phyloP scores from a whole-genome alignment of 192 early-diverging fungal genomes.

The Globomyces pollinis-pini region DNA sequence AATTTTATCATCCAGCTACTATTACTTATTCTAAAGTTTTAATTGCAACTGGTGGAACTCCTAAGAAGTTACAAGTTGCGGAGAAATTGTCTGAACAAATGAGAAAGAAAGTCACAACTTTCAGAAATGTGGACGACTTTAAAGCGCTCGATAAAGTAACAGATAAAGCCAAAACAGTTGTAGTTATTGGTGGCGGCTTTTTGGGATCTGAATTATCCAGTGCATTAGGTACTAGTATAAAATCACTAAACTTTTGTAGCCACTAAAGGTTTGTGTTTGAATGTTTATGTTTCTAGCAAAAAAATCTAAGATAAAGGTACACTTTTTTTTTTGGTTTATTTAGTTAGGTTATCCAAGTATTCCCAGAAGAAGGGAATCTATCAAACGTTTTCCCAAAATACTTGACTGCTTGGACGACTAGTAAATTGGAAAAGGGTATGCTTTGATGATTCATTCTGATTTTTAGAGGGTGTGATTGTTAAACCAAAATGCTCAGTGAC shows the following conservation, averaged over 20 bases:
- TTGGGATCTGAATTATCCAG: constrained; percentile 56
- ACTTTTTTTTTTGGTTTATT: too few species aligned
- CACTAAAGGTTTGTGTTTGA: constrained; percentile 6
- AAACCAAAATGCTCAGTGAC: constrained; percentile 7
- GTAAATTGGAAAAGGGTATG: constrained; percentile 33
- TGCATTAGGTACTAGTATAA: constrained; percentile 31
- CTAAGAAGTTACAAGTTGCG: constrained; percentile 35
- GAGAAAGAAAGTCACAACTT: constrained; percentile 35
- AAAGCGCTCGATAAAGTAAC: constrained; percentile 34
- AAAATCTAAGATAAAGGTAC: too few species aligned
- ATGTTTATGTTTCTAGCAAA: too few species aligned
- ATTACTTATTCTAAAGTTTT: constrained; percentile 48
- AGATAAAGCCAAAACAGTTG: constrained; percentile 39
- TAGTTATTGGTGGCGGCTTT: constrained; percentile 57
- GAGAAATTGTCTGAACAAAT: constrained; percentile 17
- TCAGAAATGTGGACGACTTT: constrained; percentile 51
- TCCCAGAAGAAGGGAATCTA: constrained; percentile 59
- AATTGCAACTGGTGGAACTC: constrained; percentile 55
- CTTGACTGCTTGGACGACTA: constrained; percentile 55
- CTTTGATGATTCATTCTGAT: too few species aligned
- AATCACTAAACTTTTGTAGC: too few species aligned
- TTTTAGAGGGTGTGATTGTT: constrained; percentile 43
- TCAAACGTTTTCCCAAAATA: constrained; percentile 51
- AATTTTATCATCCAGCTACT: too few species aligned
- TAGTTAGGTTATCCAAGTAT: constrained; percentile 54